A percentile compares a stretch with the other conserved stretches of the same genome.
Conservation (phyloP, 169 alveolate genomes). For the Fabrea salina region DNA sequence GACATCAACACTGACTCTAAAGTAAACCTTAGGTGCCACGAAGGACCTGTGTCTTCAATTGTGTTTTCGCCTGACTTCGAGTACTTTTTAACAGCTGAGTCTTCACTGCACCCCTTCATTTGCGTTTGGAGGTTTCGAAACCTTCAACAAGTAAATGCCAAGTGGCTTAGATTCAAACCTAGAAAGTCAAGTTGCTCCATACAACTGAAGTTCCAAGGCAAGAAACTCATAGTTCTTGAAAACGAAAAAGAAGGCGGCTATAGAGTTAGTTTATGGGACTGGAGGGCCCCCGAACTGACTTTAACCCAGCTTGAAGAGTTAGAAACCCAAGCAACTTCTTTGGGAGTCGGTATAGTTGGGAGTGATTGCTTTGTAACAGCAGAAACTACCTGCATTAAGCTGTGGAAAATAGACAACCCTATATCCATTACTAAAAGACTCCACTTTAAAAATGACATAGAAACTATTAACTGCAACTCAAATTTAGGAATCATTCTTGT, state of each 20-base stretch:
- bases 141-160: slow-evolving; percentile 4
- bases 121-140: slow-evolving; percentile 28
- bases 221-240: background rate
- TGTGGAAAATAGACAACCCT: slow-evolving; percentile 8
- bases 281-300: background rate
- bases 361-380: background rate
- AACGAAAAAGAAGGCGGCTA: slow-evolving; percentile 30
- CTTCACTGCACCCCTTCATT: background rate
- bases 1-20: slow-evolving; percentile 17
- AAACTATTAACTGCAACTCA: background rate
- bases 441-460: slow-evolving; percentile 9
- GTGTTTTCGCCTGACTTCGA: slow-evolving; percentile 24
- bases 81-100: slow-evolving; percentile 10
- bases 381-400: slow-evolving; percentile 13
- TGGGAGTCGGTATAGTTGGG: background rate
- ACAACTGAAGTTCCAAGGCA: background rate
- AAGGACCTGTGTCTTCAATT: background rate
- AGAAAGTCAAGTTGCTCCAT: background rate
- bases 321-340: background rate
- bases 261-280: slow-evolving; percentile 18
- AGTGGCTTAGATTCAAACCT: slow-evolving; percentile 27
- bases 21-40: slow-evolving; percentile 28
- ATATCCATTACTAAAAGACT: slow-evolving; percentile 1
- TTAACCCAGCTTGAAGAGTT: slow-evolving; percentile 2
- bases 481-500: background rate